Evolutionary conservation across 1,284 basidiomycete species (phyloP).

Genomic region (Polyporus tsugae): DNA sequence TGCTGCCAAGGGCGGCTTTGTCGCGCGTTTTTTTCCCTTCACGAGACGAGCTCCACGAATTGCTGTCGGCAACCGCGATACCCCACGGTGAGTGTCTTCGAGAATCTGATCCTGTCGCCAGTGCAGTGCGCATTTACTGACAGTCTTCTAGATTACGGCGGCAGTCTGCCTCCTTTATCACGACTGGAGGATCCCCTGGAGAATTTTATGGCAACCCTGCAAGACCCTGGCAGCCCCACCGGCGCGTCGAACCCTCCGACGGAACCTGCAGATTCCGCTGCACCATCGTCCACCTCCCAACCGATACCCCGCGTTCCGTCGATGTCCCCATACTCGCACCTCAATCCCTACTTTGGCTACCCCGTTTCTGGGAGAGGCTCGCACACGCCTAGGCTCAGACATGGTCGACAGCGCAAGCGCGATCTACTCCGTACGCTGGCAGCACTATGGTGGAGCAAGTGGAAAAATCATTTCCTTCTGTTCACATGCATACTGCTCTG

Average conservation of each 20-base stretch:
- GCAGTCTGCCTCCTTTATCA: constrained; percentile 55
- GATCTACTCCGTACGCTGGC: constrained; percentile 74
- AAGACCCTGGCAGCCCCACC: constrained; percentile 5
- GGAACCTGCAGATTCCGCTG: constrained; percentile 9
- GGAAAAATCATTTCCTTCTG: constrained; percentile 53
- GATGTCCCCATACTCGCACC: constrained; percentile 60
- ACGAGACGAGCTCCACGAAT: constrained; percentile 62
- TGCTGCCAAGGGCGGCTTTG: constrained; percentile 75
- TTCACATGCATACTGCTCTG: constrained; percentile 24
- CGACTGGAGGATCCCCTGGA: constrained; percentile 56
- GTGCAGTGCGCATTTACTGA: constrained; percentile 15
- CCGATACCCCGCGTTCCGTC: constrained; percentile 23
- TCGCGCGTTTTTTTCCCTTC: constrained; percentile 80
- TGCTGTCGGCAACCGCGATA: constrained; percentile 62
- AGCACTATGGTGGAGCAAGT: constrained; percentile 71
- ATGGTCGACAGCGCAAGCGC: constrained; percentile 73
- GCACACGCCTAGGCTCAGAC: constrained; percentile 51
- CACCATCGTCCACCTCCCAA: constrained; percentile 4
- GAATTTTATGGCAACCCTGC: constrained; percentile 13
- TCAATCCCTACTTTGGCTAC: constrained; percentile 90
- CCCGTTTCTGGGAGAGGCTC: constrained; percentile 51
- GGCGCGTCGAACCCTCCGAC: constrained; percentile 6
- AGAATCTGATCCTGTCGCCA: constrained; percentile 15
- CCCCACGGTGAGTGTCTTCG: constrained; percentile 59
- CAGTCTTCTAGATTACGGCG: constrained; percentile 64